phyloP scores from a whole-genome alignment of 495 filamentous ascomycete species.

The Neurospora cerealis region DNA sequence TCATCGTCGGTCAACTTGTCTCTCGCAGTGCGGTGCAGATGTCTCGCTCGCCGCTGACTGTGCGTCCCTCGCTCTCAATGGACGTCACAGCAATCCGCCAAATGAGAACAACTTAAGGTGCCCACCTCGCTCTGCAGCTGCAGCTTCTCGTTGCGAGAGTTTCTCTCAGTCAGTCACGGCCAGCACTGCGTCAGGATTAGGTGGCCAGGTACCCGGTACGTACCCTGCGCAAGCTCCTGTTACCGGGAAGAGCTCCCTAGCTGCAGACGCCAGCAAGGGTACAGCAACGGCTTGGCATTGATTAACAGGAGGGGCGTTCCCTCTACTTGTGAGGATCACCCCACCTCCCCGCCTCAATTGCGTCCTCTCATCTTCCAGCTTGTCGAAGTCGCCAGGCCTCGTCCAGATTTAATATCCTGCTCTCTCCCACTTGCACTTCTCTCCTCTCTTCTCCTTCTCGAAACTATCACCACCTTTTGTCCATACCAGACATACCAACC shows the following conservation, averaged over 20 bases:
- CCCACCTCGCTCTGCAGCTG: background rate
- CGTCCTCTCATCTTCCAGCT: constrained; percentile 17
- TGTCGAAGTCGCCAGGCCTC: constrained; percentile 1
- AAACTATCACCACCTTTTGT: background rate
- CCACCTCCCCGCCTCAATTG: constrained; percentile 22
- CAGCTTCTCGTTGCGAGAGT: background rate
- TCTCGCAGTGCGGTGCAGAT: background rate
- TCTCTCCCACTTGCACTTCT: background rate
- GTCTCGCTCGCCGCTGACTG: background rate
- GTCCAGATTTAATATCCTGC: background rate
- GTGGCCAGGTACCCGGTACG: background rate
- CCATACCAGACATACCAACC: constrained; percentile 6
- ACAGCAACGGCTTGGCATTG: constrained; percentile 5
- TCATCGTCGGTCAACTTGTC: background rate
- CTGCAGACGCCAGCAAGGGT: background rate
- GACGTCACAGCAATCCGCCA: background rate
- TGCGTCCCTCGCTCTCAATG: background rate
- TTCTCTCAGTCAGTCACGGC: background rate
- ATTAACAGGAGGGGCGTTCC: constrained; percentile 13
- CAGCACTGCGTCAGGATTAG: background rate
- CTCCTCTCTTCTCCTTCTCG: background rate
- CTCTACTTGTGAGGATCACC: constrained; percentile 17
- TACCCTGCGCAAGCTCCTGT: background rate
- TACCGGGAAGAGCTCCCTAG: background rate
- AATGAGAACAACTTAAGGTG: background rate